Evolutionary conservation across 129 eudicot genomes (phyloP).

Genomic region (Dittrichia graveolens): DNA sequence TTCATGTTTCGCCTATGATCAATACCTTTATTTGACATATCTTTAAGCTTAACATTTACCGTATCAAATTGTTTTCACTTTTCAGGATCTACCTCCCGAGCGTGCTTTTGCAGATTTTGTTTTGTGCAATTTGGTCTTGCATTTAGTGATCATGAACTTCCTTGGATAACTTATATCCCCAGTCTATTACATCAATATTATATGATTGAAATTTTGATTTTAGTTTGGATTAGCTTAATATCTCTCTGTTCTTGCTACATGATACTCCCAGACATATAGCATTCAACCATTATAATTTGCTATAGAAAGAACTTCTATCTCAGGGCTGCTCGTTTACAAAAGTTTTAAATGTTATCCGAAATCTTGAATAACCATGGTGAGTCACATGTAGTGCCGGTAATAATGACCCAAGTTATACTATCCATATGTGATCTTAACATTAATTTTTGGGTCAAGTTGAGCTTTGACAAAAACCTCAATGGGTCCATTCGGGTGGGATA

Average conservation of each 20-base stretch:
- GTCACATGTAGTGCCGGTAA: neutral
- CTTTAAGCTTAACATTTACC: neutral
- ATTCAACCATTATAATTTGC: neutral
- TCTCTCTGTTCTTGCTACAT: constrained; percentile 6
- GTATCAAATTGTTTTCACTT: constrained; percentile 3
- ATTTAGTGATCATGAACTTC: constrained; percentile 43
- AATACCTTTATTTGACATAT: neutral
- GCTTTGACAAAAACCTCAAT: too few relatives aligned
- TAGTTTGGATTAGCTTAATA: constrained; percentile 4
- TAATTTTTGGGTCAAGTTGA: too few relatives aligned
- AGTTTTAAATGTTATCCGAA: neutral
- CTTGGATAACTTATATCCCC: constrained; percentile 26
- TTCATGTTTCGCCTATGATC: too few relatives aligned
- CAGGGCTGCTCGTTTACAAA: neutral
- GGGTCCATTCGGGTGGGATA: too few relatives aligned
- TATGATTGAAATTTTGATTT: constrained; percentile 4
- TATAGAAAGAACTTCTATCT: neutral
- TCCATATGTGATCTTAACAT: too few relatives aligned
- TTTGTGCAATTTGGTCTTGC: constrained; percentile 38
- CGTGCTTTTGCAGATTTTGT: constrained; percentile 43
- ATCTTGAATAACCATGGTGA: neutral
- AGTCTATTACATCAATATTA: constrained; percentile 14
- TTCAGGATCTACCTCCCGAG: constrained; percentile 38
- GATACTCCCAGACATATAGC: neutral
- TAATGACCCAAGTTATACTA: too few relatives aligned